phyloP scores from a whole-genome alignment of 331 rosid species.

The Rhamnella rubrinervis region DNA sequence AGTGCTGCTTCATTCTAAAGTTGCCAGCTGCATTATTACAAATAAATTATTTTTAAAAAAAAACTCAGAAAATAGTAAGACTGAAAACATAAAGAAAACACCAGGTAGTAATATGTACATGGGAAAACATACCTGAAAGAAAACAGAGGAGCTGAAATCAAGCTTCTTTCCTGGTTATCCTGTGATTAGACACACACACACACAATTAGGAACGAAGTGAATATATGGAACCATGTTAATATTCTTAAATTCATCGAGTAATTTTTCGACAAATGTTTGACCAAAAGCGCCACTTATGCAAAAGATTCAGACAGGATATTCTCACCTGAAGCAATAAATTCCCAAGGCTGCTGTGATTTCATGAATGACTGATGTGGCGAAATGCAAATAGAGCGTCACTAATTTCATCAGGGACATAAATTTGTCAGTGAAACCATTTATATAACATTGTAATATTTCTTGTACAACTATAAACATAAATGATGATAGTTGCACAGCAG shows the following conservation, averaged over 20 bases:
- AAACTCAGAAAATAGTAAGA: not conserved
- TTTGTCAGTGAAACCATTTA: not conserved
- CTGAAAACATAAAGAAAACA: not conserved
- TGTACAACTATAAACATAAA: not conserved
- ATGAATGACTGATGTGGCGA: constrained; percentile 75
- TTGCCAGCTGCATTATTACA: constrained; percentile 12
- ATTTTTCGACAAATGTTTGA: no score
- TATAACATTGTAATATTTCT: no score
- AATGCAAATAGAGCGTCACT: constrained; percentile 78
- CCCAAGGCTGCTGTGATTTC: constrained; percentile 87
- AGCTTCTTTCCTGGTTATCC: constrained; percentile 92
- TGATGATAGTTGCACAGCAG: not conserved
- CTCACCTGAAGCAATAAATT: constrained; percentile 90
- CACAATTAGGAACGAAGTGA: constrained; percentile 3
- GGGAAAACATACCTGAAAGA: constrained; percentile 30
- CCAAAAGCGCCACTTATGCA: no score
- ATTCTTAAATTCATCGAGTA: no score
- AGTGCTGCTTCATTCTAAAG: constrained; percentile 22
- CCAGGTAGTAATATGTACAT: not conserved
- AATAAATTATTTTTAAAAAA: not conserved
- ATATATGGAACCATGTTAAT: no score
- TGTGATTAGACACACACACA: constrained; percentile 29
- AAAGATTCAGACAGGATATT: not conserved
- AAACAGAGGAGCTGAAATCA: constrained; percentile 32
- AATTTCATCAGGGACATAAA: constrained; percentile 24